Evolutionary conservation across 805 yeast genomes (phyloP), one percentile per base, ranked within the genome.

Genomic region (Teunomyces cretensis): DNA sequence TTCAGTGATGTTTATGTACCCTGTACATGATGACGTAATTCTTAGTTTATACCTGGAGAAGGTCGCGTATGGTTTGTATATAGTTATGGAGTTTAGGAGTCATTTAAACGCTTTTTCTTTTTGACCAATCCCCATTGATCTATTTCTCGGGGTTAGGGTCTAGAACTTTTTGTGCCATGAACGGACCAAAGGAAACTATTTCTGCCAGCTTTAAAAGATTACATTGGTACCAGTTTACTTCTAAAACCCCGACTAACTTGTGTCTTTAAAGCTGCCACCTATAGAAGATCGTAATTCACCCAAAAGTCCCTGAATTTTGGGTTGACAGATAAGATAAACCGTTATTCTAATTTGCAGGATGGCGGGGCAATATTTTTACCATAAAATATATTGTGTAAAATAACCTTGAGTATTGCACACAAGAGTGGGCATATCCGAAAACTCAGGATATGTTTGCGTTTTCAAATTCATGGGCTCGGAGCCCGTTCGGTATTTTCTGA

Each of bases 361-460:
- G 28, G 38, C n/a, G 38, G 38, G 38, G 38, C 38, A 35, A 35
- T 35, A 13, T 35, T n/a, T 22, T 19, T 24, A 35, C 38, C 17
- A 35, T 35, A 35, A 35, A 35, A 35, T 35, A 35, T 33, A 35
- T 19, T 15, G 27, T 35, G 28, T 8, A 24, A 24, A 35, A 17
- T 19, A 19, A 7, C 38, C 27, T 8, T 7, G 28, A 11, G 12
- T 26, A 26, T 26, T 26, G 28, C 9, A 26, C 28, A 26, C 28
- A 35, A 17, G 15, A 8, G 13, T 35, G 38, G 27, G 16, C 38
- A 14, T 8, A 22, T 35, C 22, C 13, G 13, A 33, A 33, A 16
- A 16, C 36, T 11, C 17, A 13, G 14, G 15, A 5, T n/a, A 35
- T 22, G 27, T 16, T 35, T n/a, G 19, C 22, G 17, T 35, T 17